phyloP scores from a whole-genome alignment of 768 basidiomycete species.

The Podaxis mareebaensis region DNA sequence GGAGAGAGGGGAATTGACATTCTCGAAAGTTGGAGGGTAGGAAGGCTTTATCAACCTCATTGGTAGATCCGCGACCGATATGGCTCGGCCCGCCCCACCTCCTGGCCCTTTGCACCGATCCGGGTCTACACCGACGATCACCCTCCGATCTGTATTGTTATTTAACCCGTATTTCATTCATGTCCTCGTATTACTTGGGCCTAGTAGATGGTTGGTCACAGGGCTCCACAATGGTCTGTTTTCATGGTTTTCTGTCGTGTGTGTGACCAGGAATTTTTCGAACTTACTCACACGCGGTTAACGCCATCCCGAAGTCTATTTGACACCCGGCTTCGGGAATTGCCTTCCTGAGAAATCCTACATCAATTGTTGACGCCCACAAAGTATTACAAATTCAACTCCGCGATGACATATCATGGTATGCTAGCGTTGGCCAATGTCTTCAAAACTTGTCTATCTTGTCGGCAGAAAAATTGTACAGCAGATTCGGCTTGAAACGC shows the following conservation, averaged over 20 bases:
- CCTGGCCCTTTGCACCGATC: slow-evolving; percentile 10
- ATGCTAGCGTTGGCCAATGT: not conserved
- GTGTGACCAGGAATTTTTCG: not conserved
- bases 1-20: slow-evolving; percentile 10
- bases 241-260: not conserved
- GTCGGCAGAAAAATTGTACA: not conserved
- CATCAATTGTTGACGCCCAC: slow-evolving; percentile 15
- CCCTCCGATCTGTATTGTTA: slow-evolving; percentile 9
- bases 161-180: not conserved
- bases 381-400: slow-evolving; percentile 13
- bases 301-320: slow-evolving; percentile 14
- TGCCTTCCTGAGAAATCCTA: not conserved
- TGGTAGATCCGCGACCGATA: slow-evolving; percentile 16
- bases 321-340: slow-evolving; percentile 11
- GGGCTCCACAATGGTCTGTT: not conserved
- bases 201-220: not conserved
- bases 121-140: slow-evolving; percentile 15
- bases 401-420: not conserved
- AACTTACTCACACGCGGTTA: slow-evolving; percentile 12
- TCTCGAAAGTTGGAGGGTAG: slow-evolving; percentile 11
- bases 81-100: slow-evolving; percentile 13
- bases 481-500: no score
- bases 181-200: not conserved
- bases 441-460: not conserved
- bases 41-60: slow-evolving; percentile 16